A percentile compares a stretch with the other conserved stretches of the same genome.
Evolutionary conservation across 176 grass and related monocot species (phyloP).

Genomic region (Eleusine coracana): DNA sequence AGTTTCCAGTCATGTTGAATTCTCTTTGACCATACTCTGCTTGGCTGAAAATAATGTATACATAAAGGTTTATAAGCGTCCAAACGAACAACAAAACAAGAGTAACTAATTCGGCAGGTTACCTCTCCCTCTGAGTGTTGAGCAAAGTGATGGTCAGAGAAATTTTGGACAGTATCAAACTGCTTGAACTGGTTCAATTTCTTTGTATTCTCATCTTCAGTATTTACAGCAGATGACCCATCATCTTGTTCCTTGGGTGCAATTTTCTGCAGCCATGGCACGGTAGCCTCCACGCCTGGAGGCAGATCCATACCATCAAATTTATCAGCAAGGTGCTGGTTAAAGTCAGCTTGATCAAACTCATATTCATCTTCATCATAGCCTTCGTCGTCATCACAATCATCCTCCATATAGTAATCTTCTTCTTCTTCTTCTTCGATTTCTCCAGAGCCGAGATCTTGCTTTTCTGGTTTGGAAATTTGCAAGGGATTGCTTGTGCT

Average conservation of each 20-base stretch:
- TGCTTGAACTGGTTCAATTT: constrained; percentile 71
- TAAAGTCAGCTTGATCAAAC: constrained; percentile 54
- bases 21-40: constrained; percentile 74
- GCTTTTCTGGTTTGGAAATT: constrained; percentile 35
- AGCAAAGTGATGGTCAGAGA: constrained; percentile 70
- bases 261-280: constrained; percentile 59
- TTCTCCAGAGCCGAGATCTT: constrained; percentile 24
- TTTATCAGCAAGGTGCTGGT: constrained; percentile 66
- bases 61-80: neutral
- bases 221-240: constrained; percentile 29
- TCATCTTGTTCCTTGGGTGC: constrained; percentile 14
- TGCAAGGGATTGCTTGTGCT: constrained; percentile 38
- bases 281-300: constrained; percentile 78
- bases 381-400: constrained; percentile 35
- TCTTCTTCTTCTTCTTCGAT: constrained; percentile 58
- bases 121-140: constrained; percentile 42
- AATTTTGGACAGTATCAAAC: constrained; percentile 77
- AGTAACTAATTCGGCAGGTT: constrained; percentile 27
- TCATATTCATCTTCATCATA: constrained; percentile 57
- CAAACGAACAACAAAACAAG: constrained; percentile 32
- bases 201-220: constrained; percentile 57
- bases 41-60: constrained; percentile 46
- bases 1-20: constrained; percentile 94
- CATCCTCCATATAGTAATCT: constrained; percentile 61
- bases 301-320: constrained; percentile 84